Conservation (phyloP, 1,139 yeast species). For the Suhomyces anneliseae region DNA sequence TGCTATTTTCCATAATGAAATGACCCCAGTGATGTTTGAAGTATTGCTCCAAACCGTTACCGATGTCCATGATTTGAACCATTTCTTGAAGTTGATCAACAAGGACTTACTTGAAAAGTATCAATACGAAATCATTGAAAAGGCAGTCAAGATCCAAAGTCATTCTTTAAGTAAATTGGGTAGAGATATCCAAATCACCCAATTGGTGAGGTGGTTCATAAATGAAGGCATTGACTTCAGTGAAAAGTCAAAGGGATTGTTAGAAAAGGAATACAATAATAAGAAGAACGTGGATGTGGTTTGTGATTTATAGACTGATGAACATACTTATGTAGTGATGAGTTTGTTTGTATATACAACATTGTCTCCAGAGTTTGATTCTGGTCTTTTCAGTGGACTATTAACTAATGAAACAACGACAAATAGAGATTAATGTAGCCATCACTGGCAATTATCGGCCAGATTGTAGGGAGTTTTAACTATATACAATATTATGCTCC, state of each 20-base stretch:
- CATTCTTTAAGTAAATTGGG: conserved; percentile 3
- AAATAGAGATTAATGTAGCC: too few relatives aligned
- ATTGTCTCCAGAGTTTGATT: too few relatives aligned
- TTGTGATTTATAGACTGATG: neutral
- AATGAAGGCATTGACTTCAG: conserved; percentile 9
- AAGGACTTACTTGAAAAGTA: conserved; percentile 14
- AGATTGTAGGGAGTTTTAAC: too few relatives aligned
- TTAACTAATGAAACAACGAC: too few relatives aligned
- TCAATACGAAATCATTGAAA: conserved; percentile 14
- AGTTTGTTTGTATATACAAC: too few relatives aligned
- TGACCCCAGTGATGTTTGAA: conserved; percentile 21
- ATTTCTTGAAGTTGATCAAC: conserved; percentile 26
- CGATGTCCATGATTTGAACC: conserved; percentile 31
- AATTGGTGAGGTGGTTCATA: conserved; percentile 18
- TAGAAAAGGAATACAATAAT: neutral
- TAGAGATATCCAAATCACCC: conserved; percentile 19
- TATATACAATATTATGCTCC: too few relatives aligned
- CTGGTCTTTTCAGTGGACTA: too few relatives aligned
- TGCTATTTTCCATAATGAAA: conserved; percentile 26
- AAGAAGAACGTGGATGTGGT: neutral
- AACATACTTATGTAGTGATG: neutral
- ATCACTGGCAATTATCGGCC: too few relatives aligned
- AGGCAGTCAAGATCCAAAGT: conserved; percentile 11
- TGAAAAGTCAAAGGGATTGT: conserved; percentile 7
- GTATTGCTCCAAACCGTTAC: conserved; percentile 26